Conservation (phyloP, 805 yeast genomes). For the Candida railenensis region DNA sequence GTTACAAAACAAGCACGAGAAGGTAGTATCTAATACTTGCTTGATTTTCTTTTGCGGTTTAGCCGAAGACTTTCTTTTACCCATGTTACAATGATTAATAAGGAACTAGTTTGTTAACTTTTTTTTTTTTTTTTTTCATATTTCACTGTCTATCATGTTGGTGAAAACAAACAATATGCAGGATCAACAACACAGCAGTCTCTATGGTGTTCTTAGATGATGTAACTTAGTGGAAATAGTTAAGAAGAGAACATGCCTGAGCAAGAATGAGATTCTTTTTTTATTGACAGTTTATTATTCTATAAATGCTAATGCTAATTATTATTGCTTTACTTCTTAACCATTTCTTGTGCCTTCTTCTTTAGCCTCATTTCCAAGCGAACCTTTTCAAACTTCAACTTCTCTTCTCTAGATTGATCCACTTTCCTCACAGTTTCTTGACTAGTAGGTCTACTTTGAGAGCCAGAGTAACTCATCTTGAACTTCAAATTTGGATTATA, state of each 20-base stretch:
- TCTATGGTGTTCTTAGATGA: too few species aligned
- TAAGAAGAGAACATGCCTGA: too few species aligned
- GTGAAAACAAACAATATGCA: too few species aligned
- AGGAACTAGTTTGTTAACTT: not conserved
- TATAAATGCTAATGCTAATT: not conserved
- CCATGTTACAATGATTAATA: conserved; percentile 37
- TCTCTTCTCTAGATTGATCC: conserved; percentile 26
- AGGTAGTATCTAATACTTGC: conserved; percentile 75
- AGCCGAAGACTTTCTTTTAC: conserved; percentile 80
- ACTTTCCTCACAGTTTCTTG: conserved; percentile 11
- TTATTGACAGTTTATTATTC: not conserved
- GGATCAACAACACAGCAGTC: too few species aligned
- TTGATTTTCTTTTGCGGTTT: conserved; percentile 78
- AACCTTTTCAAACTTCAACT: conserved; percentile 43
- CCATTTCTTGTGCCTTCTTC: conserved; percentile 39
- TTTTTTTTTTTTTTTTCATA: not conserved
- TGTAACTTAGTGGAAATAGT: too few species aligned
- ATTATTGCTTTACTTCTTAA: conserved; percentile 18
- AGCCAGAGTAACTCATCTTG: conserved; percentile 23
- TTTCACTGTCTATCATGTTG: too few species aligned
- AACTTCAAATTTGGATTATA: conserved; percentile 38
- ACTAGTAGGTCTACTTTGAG: conserved; percentile 14
- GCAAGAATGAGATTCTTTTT: not conserved
- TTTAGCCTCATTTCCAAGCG: conserved; percentile 48
- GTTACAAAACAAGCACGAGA: conserved; percentile 91